phyloP scores from a whole-genome alignment of 805 yeast genomes.

The Kluyveromyces lactis region DNA sequence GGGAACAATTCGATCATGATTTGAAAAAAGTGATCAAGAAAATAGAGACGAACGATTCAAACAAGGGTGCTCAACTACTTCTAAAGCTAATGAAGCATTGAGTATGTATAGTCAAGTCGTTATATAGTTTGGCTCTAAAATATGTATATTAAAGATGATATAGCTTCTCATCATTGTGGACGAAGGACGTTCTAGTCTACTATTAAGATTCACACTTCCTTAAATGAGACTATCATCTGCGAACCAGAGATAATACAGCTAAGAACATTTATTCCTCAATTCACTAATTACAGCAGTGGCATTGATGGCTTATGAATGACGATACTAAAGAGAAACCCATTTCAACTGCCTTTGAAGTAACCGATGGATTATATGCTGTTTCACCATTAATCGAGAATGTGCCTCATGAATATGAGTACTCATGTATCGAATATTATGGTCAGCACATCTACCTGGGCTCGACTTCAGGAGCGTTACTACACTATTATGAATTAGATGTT shows the following conservation, averaged over 20 bases:
- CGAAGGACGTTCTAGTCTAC: too few relatives aligned
- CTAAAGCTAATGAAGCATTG: conserved; percentile 29
- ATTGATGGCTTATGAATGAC: background rate
- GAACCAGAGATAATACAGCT: too few relatives aligned
- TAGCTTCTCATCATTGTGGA: too few relatives aligned
- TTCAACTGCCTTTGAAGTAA: background rate
- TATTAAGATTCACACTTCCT: too few relatives aligned
- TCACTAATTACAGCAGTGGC: too few relatives aligned
- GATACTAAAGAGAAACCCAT: background rate
- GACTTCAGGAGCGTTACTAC: conserved; percentile 23
- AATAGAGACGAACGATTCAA: conserved; percentile 36
- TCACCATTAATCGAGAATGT: conserved; percentile 19
- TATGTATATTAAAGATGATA: too few relatives aligned
- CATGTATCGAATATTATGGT: conserved; percentile 22
- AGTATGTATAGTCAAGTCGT: background rate
- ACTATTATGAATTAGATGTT: conserved; percentile 27
- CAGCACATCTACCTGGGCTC: conserved; percentile 28
- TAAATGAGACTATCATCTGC: too few relatives aligned
- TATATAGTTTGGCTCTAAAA: too few relatives aligned
- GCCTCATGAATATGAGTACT: conserved; percentile 18
- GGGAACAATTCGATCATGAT: conserved; percentile 41
- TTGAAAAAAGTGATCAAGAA: conserved; percentile 44
- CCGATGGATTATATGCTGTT: conserved; percentile 11
- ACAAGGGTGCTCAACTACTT: conserved; percentile 59
- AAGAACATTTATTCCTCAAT: too few relatives aligned